These are phyloP conservation scores for Hanseniaspora nectarophila DNA, from an alignment of 805 yeast species.

Conservation along the genomic window DNA sequence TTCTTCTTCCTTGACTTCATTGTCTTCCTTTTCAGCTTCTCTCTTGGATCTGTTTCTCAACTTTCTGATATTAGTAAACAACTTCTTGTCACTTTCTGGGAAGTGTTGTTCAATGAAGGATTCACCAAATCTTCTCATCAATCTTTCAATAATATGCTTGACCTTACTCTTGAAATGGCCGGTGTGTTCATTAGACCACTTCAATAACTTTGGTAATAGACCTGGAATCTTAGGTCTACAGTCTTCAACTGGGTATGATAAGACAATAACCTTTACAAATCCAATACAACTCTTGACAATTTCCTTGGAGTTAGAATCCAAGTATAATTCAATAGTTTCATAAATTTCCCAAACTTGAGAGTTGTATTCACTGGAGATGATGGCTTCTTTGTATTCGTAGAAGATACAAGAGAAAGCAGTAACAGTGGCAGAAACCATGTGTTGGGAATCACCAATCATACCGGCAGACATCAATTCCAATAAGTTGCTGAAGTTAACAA, in stretches of 20 bases:
- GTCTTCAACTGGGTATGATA: constrained; percentile 67
- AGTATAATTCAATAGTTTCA: constrained; percentile 76
- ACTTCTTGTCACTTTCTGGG: constrained; percentile 81
- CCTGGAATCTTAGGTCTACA: constrained; percentile 55
- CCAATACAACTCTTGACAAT: constrained; percentile 92
- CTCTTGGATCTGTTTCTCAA: constrained; percentile 73
- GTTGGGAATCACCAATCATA: constrained; percentile 82
- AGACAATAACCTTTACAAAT: constrained; percentile 77
- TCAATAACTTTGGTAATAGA: constrained; percentile 60
- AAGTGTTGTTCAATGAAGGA: constrained; percentile 70
- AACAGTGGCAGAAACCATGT: constrained; percentile 93
- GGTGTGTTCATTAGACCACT: constrained; percentile 92
- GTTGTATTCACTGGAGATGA: constrained; percentile 31
- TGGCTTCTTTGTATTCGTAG: constrained; percentile 65
- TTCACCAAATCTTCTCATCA: constrained; percentile 80
- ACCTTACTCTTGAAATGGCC: constrained; percentile 90
- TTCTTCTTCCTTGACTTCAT: constrained; percentile 21
- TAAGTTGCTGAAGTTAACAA: constrained; percentile 41
- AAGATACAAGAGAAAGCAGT: constrained; percentile 79
- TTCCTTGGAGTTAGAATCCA: constrained; percentile 83
- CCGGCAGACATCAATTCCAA: constrained; percentile 93
- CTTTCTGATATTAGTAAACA: constrained; percentile 76
- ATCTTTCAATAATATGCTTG: constrained; percentile 82
- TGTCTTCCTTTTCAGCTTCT: constrained; percentile 41
- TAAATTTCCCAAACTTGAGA: constrained; percentile 61